phyloP scores from a whole-genome alignment of 495 filamentous ascomycete species.

The Podospora fimiseda region DNA sequence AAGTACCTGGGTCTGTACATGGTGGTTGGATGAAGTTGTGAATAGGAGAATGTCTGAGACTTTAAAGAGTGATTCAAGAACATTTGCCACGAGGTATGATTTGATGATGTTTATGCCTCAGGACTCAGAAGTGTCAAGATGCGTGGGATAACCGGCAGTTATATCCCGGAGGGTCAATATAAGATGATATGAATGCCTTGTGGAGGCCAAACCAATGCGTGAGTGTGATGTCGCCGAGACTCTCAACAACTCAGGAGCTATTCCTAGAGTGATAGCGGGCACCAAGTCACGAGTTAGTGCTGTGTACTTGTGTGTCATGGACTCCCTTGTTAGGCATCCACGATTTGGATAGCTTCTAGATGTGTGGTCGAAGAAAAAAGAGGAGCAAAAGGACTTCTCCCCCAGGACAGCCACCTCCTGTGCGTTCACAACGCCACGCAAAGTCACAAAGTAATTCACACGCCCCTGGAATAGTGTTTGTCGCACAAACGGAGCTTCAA shows the following conservation, averaged over 20 bases:
- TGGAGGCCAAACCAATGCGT: conserved; percentile 6
- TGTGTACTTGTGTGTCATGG: not conserved
- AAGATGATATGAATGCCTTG: conserved; percentile 3
- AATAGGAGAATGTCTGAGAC: not conserved
- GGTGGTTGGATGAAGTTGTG: not conserved
- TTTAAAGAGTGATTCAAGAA: no score
- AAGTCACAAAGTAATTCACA: no score
- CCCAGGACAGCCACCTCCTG: not conserved
- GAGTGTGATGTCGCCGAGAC: no score
- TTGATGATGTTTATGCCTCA: not conserved
- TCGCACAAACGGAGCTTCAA: no score
- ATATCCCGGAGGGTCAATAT: no score
- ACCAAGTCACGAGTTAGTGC: not conserved
- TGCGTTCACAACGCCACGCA: no score
- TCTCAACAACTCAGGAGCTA: no score
- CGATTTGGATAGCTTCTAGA: no score
- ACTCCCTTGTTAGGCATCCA: not conserved
- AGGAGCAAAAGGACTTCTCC: not conserved
- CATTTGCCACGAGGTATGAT: not conserved
- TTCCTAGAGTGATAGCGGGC: not conserved
- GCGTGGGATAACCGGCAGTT: not conserved
- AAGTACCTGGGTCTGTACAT: conserved; percentile 28
- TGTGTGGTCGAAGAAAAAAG: not conserved
- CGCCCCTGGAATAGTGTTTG: not conserved
- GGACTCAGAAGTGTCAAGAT: not conserved